Base-by-base conservation (phyloP, 345 rosid species). In the Trapa bicornis region DNA sequence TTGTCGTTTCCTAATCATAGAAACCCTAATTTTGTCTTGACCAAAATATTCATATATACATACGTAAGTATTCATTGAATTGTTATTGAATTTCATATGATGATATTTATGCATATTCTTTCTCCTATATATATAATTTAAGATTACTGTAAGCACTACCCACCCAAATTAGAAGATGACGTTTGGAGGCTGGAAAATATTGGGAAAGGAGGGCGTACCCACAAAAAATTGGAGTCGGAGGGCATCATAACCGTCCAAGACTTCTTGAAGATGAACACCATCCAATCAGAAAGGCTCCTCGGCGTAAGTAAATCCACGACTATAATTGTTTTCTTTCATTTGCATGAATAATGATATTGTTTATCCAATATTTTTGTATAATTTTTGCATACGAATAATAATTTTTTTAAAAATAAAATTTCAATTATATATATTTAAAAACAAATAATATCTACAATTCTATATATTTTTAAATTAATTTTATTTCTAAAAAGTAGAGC, bases 141-240 rank as follows among this genome's bases (percentile, higher is more conserved):
- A 91, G 97, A 87, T 80, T 88, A 87, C 84, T 84, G 80, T 88
- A 91, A 91, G 75, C 93, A 91, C 74, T 76, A 88, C 76, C 97
- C 97, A 53, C 97, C 97, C 61, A 73, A 63, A 80, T 70, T 91
- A 65, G 78, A 77, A 8, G 97, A 91, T 67, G 89, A 91, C 52
- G 92, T 90, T n/a, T 90, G 97, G 97, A 84, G 97, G 41, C 86
- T 90, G 10, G 81, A 82, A 75, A 91, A 85, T 79, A 88, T 91
- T 42, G 87, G 89, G 16, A 88, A 85, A 80, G 94, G 77, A 45
- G 96, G 97, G 61, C 83, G 86, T 66, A 84, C 87, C 66, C 93
- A 89, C 72, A 85, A 68, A 67, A 89, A 80, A 72, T 83, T 91
- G 50, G 10, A 84, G 4, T 58, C 74, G 22, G 16, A 56, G 0